Evolutionary conservation across 73 alveolate genomes (phyloP), one percentile per base, ranked within the genome.

Genomic region (Durusdinium trenchii): DNA sequence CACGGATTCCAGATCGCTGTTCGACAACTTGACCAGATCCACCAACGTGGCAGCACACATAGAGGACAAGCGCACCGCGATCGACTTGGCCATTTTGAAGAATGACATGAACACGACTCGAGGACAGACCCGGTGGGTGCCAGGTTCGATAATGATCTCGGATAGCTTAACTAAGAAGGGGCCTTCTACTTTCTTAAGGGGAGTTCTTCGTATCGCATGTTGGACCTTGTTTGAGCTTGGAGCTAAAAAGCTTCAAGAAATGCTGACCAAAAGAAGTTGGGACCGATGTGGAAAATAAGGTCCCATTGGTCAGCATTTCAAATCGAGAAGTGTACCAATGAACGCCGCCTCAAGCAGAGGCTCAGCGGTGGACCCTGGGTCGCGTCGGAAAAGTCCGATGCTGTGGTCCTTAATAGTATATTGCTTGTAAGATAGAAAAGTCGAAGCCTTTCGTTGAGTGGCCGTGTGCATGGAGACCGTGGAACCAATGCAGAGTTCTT

Each of bases 401-500:
- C 12, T 23, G 23, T 16, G 69, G 18, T 60, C n/a, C n/a, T 32
- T 32, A 60, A 60, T 60, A 60, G 18, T 32, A 60, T 60, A 60
- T n/a, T n/a, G n/a, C n/a, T n/a, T n/a, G n/a, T n/a, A n/a, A n/a
- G n/a, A n/a, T n/a, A n/a, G n/a, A n/a, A n/a, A n/a, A n/a, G n/a
- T n/a, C n/a, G n/a, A n/a, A n/a, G n/a, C n/a, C n/a, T n/a, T n/a
- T n/a, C n/a, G n/a, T n/a, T n/a, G n/a, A n/a, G n/a, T n/a, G n/a
- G n/a, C n/a, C n/a, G n/a, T n/a, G n/a, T n/a, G n/a, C n/a, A n/a
- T n/a, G n/a, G n/a, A n/a, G 73, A 60, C 90, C 90, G 48, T 79
- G 90, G 90, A 79, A 32, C 64, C 90, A 16, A 79, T 79, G 90
- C 90, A 46, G 32, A 47, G 90, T 47, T 46, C 69, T 26, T 10